Evolutionary conservation across 306 rosid species (phyloP).

Genomic region (Acacia melanoxylon): DNA sequence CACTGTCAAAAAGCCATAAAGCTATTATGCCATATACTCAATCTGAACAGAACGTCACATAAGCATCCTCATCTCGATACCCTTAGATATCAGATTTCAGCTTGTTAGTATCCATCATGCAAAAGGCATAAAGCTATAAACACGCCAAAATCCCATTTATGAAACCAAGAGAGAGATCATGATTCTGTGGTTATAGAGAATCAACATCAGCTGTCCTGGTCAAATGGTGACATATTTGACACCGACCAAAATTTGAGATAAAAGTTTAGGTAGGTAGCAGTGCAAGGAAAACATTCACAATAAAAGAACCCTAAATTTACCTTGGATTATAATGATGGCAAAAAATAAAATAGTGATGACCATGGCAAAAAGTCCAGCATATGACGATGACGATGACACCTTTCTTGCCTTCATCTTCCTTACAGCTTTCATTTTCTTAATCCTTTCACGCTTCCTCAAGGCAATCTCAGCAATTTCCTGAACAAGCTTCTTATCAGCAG

Average conservation of each 20-base stretch:
- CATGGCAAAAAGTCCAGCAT: conserved; percentile 54
- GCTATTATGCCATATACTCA: neutral
- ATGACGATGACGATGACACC: conserved; percentile 37
- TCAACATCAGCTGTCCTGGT: conserved; percentile 2
- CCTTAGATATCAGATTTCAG: conserved; percentile 23
- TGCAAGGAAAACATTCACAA: neutral
- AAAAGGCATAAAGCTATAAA: neutral
- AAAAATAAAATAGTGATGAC: conserved; percentile 61
- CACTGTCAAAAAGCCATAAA: conserved; percentile 11
- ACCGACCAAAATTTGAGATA: neutral
- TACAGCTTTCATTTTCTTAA: conserved; percentile 55
- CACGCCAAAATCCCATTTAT: conserved; percentile 19
- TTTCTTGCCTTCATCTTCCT: conserved; percentile 59
- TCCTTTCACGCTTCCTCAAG: conserved; percentile 61
- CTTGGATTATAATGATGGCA: conserved; percentile 56
- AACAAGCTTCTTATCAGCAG: conserved; percentile 63
- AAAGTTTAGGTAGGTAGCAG: neutral
- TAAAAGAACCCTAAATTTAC: conserved; percentile 36
- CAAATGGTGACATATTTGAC: neutral
- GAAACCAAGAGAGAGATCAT: neutral
- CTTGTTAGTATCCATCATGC: neutral
- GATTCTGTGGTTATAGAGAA: neutral
- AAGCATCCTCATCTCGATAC: neutral
- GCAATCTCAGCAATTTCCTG: conserved; percentile 66
- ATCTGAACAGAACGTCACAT: neutral